These are phyloP conservation scores for Aspergillus thermomutatus DNA, from an alignment of 2,329 filamentous ascomycete genomes.

Conservation along the genomic window DNA sequence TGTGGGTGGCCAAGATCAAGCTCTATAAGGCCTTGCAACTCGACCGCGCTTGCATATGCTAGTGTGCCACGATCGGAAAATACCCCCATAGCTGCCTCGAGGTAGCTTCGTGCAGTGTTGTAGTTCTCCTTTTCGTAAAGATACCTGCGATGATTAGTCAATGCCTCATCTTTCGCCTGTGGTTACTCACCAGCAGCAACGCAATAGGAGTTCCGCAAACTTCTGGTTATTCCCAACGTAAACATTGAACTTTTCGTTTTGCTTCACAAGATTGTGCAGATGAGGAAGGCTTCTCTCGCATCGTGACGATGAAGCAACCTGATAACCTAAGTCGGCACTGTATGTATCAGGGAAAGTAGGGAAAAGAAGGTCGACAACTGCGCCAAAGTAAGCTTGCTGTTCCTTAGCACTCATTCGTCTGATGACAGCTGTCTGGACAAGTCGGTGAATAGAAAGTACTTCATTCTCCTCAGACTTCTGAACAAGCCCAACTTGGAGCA, in stretches of 20 bases:
- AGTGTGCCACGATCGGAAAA: constrained; percentile 8
- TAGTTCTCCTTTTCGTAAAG: constrained; percentile 16
- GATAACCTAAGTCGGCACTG: constrained; percentile 8
- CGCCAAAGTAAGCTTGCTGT: constrained; percentile 2
- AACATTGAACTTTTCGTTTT: constrained; percentile 3
- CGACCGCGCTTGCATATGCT: constrained; percentile 14
- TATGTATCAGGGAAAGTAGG: constrained; percentile 10
- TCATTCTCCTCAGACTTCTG: constrained; percentile 8
- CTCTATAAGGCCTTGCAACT: constrained; percentile 14
- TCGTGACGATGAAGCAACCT: constrained; percentile 7
- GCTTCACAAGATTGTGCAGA: constrained; percentile 6
- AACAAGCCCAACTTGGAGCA: constrained; percentile 10
- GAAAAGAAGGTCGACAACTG: constrained; percentile 7
- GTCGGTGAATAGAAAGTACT: constrained; percentile 8
- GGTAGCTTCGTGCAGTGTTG: constrained; percentile 10
- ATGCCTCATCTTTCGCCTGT: background rate
- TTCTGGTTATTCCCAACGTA: constrained; percentile 1
- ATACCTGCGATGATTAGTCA: constrained; percentile 4
- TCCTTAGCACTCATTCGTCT: constrained; percentile 7
- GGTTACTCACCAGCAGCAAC: background rate
- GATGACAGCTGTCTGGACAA: constrained; percentile 9
- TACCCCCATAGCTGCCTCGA: constrained; percentile 6
- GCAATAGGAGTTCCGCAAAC: constrained; percentile 12
- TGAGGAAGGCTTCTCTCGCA: constrained; percentile 12
- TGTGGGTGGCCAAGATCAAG: constrained; percentile 13